These are phyloP conservation scores for Yarrowia bubula DNA, from an alignment of 805 yeast species.

Conservation along the genomic window DNA sequence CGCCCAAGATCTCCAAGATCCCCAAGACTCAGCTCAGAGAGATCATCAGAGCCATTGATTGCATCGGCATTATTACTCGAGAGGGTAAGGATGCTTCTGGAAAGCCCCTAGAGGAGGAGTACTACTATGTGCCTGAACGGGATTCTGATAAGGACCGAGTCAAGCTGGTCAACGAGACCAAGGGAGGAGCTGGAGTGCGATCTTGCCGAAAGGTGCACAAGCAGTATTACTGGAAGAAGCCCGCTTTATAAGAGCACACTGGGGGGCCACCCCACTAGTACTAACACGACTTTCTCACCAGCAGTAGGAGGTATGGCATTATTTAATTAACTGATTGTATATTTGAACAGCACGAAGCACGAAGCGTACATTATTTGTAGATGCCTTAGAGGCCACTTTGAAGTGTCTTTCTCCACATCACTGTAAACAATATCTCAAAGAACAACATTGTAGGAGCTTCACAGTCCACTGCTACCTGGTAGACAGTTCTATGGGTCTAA, in stretches of 20 bases:
- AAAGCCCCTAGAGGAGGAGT: constrained; percentile 88
- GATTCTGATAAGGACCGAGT: constrained; percentile 73
- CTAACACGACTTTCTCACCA: constrained; percentile 3
- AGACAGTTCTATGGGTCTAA: no score
- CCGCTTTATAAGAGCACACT: neutral
- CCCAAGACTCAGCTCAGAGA: constrained; percentile 42
- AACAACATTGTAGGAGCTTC: no score
- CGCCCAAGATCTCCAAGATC: constrained; percentile 35
- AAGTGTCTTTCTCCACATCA: no score
- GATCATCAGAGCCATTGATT: constrained; percentile 47
- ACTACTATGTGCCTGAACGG: constrained; percentile 81
- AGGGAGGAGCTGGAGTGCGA: constrained; percentile 79
- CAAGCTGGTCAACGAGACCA: constrained; percentile 64
- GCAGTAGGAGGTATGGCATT: neutral
- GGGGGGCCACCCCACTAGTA: neutral
- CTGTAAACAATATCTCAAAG: no score
- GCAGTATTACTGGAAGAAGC: constrained; percentile 44
- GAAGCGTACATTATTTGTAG: no score
- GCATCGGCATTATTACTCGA: constrained; percentile 86
- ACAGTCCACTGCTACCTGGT: no score
- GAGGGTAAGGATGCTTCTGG: constrained; percentile 97
- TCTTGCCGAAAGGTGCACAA: constrained; percentile 92
- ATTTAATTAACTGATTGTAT: constrained; percentile 19
- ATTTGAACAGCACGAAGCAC: no score
- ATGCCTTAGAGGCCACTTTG: no score